These are phyloP conservation scores for Sclerotinia trifoliorum DNA, from an alignment of 2,329 filamentous ascomycete genomes.

Conservation along the genomic window DNA sequence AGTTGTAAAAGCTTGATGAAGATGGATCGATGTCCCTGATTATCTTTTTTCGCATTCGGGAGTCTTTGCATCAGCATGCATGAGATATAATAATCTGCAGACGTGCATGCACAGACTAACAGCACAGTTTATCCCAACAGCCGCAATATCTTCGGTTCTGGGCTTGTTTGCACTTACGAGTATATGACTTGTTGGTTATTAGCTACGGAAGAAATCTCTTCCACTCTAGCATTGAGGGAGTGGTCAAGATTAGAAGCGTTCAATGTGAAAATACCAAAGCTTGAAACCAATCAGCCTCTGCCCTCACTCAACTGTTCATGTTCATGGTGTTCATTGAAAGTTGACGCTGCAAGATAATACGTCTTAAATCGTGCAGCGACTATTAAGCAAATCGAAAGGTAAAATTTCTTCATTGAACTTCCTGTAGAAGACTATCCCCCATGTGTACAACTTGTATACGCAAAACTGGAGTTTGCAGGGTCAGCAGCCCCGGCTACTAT, in stretches of 20 bases:
- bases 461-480: no score
- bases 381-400: not conserved
- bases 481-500: no score
- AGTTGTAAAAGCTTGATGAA: not conserved
- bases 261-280: not conserved
- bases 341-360: not conserved
- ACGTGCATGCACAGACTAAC: not conserved
- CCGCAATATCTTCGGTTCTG: conserved; percentile 5
- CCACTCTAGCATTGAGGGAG: not conserved
- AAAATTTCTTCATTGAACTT: not conserved
- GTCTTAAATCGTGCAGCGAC: not conserved
- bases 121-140: not conserved
- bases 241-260: not conserved
- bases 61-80: conserved; percentile 2
- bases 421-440: not conserved
- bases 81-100: not conserved
- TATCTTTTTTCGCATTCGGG: not conserved
- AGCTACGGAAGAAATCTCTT: not conserved
- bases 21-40: not conserved
- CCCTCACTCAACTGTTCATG: no score
- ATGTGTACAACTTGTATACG: not conserved
- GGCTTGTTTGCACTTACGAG: not conserved
- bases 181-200: not conserved
- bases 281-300: not conserved
- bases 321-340: not conserved